phyloP scores from a whole-genome alignment of 208 protist species.

The Leishmania turanica region DNA sequence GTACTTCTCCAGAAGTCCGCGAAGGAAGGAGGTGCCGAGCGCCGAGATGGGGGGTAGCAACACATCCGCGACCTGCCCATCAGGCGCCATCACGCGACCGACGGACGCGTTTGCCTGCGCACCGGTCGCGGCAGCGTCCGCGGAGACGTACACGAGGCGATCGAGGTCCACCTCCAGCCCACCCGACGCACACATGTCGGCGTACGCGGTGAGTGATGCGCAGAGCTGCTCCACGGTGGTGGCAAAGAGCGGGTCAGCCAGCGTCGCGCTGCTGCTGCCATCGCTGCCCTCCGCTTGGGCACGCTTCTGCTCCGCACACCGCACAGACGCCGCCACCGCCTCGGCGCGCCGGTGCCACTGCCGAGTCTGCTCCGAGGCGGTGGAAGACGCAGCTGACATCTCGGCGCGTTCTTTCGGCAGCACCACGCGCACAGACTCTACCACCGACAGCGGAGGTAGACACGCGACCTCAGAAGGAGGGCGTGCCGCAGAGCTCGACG shows the following conservation, averaged over 20 bases:
- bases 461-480: background rate
- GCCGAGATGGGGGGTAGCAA: constrained; percentile 35
- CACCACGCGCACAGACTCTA: constrained; percentile 22
- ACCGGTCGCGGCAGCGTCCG: background rate
- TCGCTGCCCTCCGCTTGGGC: background rate
- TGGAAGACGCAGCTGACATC: background rate
- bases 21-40: constrained; percentile 41
- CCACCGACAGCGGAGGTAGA: constrained; percentile 19
- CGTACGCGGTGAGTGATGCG: constrained; percentile 23
- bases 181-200: constrained; percentile 10
- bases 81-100: constrained; percentile 4
- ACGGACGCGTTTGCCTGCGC: background rate
- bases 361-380: background rate
- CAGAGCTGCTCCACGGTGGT: constrained; percentile 23
- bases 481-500: background rate
- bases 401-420: background rate
- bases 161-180: constrained; percentile 35
- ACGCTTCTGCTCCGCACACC: constrained; percentile 4
- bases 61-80: constrained; percentile 15
- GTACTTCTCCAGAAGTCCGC: constrained; percentile 60
- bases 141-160: constrained; percentile 31
- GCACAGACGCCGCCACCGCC: constrained; percentile 22
- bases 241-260: constrained; percentile 10
- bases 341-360: constrained; percentile 23
- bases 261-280: constrained; percentile 6